Base-by-base conservation (phyloP, 331 rosid species). In the Pyrus hybrid region DNA sequence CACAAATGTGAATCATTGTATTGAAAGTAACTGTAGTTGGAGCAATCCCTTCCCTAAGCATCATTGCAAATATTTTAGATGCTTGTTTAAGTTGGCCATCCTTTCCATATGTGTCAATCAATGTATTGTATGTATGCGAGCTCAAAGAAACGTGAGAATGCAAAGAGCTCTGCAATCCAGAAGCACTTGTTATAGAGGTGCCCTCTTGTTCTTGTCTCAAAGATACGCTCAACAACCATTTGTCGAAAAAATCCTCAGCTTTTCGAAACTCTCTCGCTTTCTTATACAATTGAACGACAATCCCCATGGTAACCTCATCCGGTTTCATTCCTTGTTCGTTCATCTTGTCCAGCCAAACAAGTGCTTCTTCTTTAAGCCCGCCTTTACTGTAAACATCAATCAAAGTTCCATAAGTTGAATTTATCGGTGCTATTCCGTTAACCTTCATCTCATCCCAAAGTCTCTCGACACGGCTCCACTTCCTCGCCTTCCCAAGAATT, bases 271-370 rank as follows among this genome's bases (percentile, higher is more conserved):
- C 96, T 13, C 97, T 96, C 0, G 93, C 90, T 75, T 87, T 90
- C 91, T 93, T 93, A 67, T 90, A 91, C 88, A 93, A 47, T 72
- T 91, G 98, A 81, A 93, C 88, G 9, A 93, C 95, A 77, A 85
- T 93, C 75, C 87, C 96, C 98, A 93, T 85, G 8, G 97, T 93
- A 26, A 93, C 91, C 87, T 93, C 98, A 83, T 93, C 98, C 14
- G 97, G 97, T 47, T 86, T 90, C 87, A 93, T 86, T 45, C 95
- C 91, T 22, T 87, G 87, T 70, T 80, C 81, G 28, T 77, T 83
- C 98, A 93, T 93, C 81, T 80, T 86, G 65, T 85, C 91, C 35
- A 93, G 91, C 97, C 98, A 93, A 43, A 80, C 64, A 25, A 88
- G 84, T 1, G 98, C 96, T 53, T 91, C 89, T 56, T 88, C 90